Conservation (phyloP, 495 filamentous ascomycete genomes). For the Penicillium maclennaniae region DNA sequence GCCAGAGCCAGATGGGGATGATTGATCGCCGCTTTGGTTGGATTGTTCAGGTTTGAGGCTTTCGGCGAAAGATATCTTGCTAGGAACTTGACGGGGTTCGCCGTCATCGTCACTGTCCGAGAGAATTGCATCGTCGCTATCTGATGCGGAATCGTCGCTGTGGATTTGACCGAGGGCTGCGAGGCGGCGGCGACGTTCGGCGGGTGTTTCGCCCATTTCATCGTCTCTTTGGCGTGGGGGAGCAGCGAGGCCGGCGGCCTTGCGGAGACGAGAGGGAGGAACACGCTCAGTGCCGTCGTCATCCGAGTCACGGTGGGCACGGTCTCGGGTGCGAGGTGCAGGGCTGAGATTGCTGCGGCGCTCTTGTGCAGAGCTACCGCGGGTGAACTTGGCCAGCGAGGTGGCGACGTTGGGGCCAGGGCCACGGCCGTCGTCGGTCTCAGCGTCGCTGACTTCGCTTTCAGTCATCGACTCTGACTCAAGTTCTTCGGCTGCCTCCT, state of each 20-base stretch:
- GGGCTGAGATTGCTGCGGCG: slow-evolving; percentile 41
- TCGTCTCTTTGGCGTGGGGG: slow-evolving; percentile 28
- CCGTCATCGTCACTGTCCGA: slow-evolving; percentile 32
- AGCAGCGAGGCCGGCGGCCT: slow-evolving; percentile 32
- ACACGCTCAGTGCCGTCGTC: slow-evolving; percentile 56
- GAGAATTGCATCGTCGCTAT: slow-evolving; percentile 46
- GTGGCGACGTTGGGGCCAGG: slow-evolving; percentile 45
- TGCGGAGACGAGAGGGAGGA: slow-evolving; percentile 41
- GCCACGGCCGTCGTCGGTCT: slow-evolving; percentile 21
- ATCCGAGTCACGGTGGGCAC: slow-evolving; percentile 48
- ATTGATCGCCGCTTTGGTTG: slow-evolving; percentile 9
- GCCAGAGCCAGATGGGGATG: slow-evolving; percentile 19
- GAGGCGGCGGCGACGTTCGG: slow-evolving; percentile 75
- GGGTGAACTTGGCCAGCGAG: slow-evolving; percentile 41
- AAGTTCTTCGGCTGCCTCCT: slow-evolving; percentile 21
- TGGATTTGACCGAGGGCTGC: slow-evolving; percentile 68
- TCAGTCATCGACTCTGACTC: slow-evolving; percentile 28
- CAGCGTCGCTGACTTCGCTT: slow-evolving; percentile 29
- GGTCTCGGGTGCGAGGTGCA: slow-evolving; percentile 24
- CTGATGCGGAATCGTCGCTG: slow-evolving; percentile 58
- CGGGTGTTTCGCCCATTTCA: slow-evolving; percentile 69
- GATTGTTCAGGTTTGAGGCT: slow-evolving; percentile 21
- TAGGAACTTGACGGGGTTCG: slow-evolving; percentile 16
- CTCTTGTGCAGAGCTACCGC: slow-evolving; percentile 46
- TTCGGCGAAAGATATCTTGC: slow-evolving; percentile 36